phyloP scores from a whole-genome alignment of 2,329 filamentous ascomycete species.

The Neopestalotiopsis sp. region DNA sequence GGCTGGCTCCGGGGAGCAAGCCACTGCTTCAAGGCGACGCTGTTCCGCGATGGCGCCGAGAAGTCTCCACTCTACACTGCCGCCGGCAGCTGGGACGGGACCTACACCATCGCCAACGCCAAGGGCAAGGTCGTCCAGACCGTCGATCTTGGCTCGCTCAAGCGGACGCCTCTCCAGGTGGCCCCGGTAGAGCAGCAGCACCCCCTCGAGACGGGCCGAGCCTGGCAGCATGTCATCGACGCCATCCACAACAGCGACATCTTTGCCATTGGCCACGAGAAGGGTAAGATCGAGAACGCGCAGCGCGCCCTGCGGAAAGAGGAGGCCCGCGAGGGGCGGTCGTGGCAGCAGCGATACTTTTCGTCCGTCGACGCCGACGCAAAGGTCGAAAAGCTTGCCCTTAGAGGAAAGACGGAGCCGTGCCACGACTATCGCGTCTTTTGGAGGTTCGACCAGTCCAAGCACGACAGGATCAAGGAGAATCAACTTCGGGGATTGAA shows the following conservation, averaged over 20 bases:
- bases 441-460: slow-evolving; percentile 34
- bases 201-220: slow-evolving; percentile 83
- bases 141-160: slow-evolving; percentile 63
- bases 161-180: slow-evolving; percentile 72
- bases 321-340: slow-evolving; percentile 28
- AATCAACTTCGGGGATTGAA: slow-evolving; percentile 26
- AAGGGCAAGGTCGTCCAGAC: slow-evolving; percentile 61
- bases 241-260: slow-evolving; percentile 85
- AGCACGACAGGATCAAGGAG: slow-evolving; percentile 26
- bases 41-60: slow-evolving; percentile 70
- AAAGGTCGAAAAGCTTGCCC: slow-evolving; percentile 25
- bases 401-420: slow-evolving; percentile 6
- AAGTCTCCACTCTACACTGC: slow-evolving; percentile 81
- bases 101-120: slow-evolving; percentile 75
- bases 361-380: slow-evolving; percentile 25
- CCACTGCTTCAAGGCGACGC: slow-evolving; percentile 80
- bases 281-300: slow-evolving; percentile 87
- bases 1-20: slow-evolving; percentile 97
- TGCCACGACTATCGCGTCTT: slow-evolving; percentile 21
- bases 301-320: slow-evolving; percentile 59
- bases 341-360: slow-evolving; percentile 33
- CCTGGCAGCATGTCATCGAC: slow-evolving; percentile 85
- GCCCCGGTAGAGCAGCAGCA: slow-evolving; percentile 80
- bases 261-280: slow-evolving; percentile 78
- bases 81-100: slow-evolving; percentile 89